Conservation (phyloP, 169 alveolate species). For the Plasmodium coatneyi region DNA sequence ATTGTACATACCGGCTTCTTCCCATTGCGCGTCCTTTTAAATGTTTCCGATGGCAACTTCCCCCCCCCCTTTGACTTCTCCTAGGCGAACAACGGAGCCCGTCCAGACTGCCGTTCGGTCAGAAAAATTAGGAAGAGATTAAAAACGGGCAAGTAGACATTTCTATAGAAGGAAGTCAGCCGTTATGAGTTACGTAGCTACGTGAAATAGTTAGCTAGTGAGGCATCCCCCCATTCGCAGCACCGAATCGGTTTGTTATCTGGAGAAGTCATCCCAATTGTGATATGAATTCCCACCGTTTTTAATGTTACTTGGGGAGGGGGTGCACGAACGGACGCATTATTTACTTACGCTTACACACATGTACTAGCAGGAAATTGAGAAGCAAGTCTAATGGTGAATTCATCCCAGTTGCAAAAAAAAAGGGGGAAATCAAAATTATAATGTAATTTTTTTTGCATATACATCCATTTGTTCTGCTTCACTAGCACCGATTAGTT, state of each 20-base stretch:
- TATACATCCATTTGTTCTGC: not conserved
- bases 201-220: not conserved
- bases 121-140: conserved; percentile 73
- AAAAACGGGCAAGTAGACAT: conserved; percentile 64
- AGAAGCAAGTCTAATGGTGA: not conserved
- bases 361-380: not conserved
- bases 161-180: not conserved
- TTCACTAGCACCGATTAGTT: not conserved
- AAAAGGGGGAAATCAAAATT: not conserved
- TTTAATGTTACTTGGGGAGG: not conserved
- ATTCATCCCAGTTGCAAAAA: not conserved
- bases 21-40: not conserved
- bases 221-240: not conserved
- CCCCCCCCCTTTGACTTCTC: not conserved
- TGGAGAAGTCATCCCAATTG: not conserved
- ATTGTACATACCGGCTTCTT: not conserved
- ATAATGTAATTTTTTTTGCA: not conserved
- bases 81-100: conserved; percentile 76
- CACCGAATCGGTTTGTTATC: not conserved
- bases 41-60: not conserved
- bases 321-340: not conserved
- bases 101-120: conserved; percentile 75
- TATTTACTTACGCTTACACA: not conserved
- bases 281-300: not conserved
- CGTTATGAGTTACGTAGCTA: not conserved